Evolutionary conservation across 2,329 filamentous ascomycete genomes (phyloP).

Genomic region (Phialemoniopsis sp.): DNA sequence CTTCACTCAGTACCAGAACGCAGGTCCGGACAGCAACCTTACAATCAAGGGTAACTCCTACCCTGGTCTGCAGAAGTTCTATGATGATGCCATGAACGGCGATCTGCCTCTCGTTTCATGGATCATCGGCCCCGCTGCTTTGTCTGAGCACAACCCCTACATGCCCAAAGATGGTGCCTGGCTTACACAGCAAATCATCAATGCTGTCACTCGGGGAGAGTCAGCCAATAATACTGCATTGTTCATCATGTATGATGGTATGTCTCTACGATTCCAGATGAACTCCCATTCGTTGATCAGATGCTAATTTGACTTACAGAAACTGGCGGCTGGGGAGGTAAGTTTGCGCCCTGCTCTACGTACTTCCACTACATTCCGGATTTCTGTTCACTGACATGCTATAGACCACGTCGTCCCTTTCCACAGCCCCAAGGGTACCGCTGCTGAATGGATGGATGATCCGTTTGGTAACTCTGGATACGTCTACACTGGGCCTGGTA

Average conservation of each 20-base stretch:
- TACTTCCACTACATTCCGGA: too few species aligned
- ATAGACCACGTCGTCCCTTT: constrained; percentile 42
- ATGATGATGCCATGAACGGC: constrained; percentile 36
- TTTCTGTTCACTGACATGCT: too few species aligned
- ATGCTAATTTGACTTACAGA: neutral
- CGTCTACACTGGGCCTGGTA: neutral
- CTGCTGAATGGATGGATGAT: constrained; percentile 41
- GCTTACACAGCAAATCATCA: constrained; percentile 47
- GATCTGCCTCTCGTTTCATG: constrained; percentile 40
- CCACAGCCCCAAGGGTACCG: constrained; percentile 34
- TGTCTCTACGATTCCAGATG: neutral
- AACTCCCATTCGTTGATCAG: constrained; percentile 1
- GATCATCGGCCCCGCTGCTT: constrained; percentile 41
- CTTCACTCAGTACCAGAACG: constrained; percentile 40
- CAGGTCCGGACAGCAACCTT: constrained; percentile 24
- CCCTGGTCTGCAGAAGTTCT: constrained; percentile 38
- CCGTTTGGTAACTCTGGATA: constrained; percentile 25
- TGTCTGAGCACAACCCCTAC: constrained; percentile 51
- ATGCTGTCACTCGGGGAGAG: constrained; percentile 43
- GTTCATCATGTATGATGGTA: constrained; percentile 43
- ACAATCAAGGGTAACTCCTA: constrained; percentile 32
- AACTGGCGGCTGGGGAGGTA: neutral
- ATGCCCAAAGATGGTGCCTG: constrained; percentile 49
- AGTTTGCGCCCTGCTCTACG: too few species aligned
- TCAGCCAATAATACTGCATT: constrained; percentile 42